Evolutionary conservation across 148 eudicot species (phyloP).

Genomic region (Rhododendron williamsianum): DNA sequence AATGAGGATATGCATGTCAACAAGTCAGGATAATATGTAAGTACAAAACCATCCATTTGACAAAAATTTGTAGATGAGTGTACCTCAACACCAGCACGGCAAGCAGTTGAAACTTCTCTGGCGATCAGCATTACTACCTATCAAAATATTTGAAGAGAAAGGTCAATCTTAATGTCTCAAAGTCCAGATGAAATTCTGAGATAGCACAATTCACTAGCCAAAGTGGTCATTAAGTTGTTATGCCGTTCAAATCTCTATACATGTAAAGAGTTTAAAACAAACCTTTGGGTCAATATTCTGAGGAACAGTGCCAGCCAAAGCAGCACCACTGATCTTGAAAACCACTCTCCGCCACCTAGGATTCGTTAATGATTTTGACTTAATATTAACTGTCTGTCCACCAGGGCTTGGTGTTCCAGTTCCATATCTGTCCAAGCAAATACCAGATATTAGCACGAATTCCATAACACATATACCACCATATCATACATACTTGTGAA

Average conservation of each 20-base stretch:
- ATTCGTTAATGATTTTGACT: conserved; percentile 54
- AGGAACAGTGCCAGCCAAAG: conserved; percentile 73
- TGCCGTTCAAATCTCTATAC: not conserved
- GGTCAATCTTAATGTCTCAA: not conserved
- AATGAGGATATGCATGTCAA: conserved; percentile 2
- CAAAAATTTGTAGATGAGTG: conserved; percentile 9
- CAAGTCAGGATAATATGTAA: not conserved
- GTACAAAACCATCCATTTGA: not conserved
- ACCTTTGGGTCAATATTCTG: conserved; percentile 95
- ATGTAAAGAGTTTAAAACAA: not conserved
- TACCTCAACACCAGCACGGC: conserved; percentile 88
- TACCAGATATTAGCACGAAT: not conserved
- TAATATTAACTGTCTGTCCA: conserved; percentile 46
- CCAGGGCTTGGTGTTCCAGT: conserved; percentile 44
- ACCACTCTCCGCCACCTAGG: conserved; percentile 96
- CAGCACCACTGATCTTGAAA: conserved; percentile 91
- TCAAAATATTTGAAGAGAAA: conserved; percentile 1
- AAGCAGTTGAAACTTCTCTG: conserved; percentile 74
- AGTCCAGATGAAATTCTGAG: conserved; percentile 4
- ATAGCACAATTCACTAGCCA: not conserved
- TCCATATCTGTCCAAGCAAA: conserved; percentile 49
- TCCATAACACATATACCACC: not conserved
- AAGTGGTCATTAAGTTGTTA: not conserved
- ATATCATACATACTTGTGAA: not conserved
- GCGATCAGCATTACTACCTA: conserved; percentile 91